Base-by-base conservation (phyloP, 1,284 basidiomycete genomes). In the Malassezia arunalokei region DNA sequence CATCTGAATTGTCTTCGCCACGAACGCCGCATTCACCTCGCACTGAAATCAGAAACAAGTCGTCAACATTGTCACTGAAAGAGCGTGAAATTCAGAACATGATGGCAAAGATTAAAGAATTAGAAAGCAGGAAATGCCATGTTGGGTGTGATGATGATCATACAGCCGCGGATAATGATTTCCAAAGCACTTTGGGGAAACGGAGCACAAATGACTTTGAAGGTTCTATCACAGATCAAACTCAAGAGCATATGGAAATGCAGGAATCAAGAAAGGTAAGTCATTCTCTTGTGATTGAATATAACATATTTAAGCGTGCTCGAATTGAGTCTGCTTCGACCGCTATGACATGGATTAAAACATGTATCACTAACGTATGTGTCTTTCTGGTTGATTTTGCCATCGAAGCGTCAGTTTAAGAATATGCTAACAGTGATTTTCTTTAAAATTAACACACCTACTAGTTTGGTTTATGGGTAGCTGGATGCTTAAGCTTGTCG, bases 31-130 rank as follows among this genome's bases (percentile, higher is more conserved):
- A 24, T 24, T 24, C 3, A 20, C 3, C 43, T 11, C n/a, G 33
- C 5, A 15, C 33, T 9, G n/a, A 39, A 6, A 20, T 20, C 12
- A 24, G 12, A 12, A 29, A 37, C 7, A 28, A 28, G 32, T 31
- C 14, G 17, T 8, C 31, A 29, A 38, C 17, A 29, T 24, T 54
- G 24, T 35, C 20, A 2, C 27, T 37, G 15, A 54, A 54, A 32
- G 52, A 54, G 28, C 33, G 31, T 24, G 41, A 54, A 33, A 54
- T 54, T n/a, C 12, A 30, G 24, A 3, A 6, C n/a, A 54, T 54
- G 52, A 15, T 45, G 11, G 46, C 35, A 1, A 33, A 20, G 6
- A 54, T 54, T 12, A 12, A 42, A 33, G 47, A 31, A 11, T 17
- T 54, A 29, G 52, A 54, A 15, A 7, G 27, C n/a, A 47, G 37